phyloP scores from a whole-genome alignment of 148 eudicot species.

The Agrostemma githago region DNA sequence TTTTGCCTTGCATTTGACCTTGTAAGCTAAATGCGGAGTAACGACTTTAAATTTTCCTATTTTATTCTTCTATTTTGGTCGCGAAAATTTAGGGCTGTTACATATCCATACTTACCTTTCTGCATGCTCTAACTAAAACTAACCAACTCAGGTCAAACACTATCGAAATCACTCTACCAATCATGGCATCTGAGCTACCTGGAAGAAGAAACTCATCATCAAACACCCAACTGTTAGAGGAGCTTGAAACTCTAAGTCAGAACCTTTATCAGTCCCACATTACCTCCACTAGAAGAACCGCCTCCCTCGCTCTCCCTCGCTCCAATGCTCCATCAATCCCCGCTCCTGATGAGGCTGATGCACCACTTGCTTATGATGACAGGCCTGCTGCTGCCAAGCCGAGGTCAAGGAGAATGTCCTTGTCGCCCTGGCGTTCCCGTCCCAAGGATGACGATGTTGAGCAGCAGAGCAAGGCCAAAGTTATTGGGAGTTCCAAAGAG shows the following conservation, averaged over 20 bases:
- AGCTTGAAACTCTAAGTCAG: slow-evolving; percentile 75
- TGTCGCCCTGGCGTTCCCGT: slow-evolving; percentile 83
- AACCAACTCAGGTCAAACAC: background rate
- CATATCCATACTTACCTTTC: too few species aligned
- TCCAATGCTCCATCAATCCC: slow-evolving; percentile 46
- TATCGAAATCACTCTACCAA: background rate
- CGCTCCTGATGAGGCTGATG: slow-evolving; percentile 33
- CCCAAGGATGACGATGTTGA: slow-evolving; percentile 40
- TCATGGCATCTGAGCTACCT: slow-evolving; percentile 24
- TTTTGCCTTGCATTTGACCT: too few species aligned
- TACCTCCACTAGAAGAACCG: slow-evolving; percentile 50
- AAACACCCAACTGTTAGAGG: slow-evolving; percentile 60
- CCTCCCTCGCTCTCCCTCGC: slow-evolving; percentile 75
- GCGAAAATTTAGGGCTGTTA: too few species aligned
- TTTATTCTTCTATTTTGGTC: too few species aligned
- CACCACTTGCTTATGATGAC: slow-evolving; percentile 16
- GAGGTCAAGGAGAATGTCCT: slow-evolving; percentile 66
- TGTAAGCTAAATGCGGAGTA: too few species aligned
- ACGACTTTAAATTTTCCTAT: too few species aligned
- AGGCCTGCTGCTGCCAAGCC: slow-evolving; percentile 48
- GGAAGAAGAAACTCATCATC: slow-evolving; percentile 40
- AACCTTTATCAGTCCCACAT: slow-evolving; percentile 58
- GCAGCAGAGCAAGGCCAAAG: slow-evolving; percentile 14
- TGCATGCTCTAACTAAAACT: too few species aligned
- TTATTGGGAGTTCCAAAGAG: slow-evolving; percentile 8